Evolutionary conservation across 176 grass and related monocot genomes (phyloP), one percentile per base, ranked within the genome.

Genomic region (Juncus inflexus): DNA sequence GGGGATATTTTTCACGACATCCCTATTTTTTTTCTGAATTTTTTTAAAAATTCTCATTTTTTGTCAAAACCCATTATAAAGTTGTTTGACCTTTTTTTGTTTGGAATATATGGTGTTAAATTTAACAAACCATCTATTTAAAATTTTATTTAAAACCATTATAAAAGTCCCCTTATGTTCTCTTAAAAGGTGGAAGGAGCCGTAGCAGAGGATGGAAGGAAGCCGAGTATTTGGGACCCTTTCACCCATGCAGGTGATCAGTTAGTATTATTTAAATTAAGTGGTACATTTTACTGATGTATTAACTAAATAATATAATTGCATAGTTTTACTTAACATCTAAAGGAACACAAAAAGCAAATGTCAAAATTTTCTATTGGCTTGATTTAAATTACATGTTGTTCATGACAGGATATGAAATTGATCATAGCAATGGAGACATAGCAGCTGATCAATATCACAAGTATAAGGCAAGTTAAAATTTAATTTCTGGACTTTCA

Each of bases 181-280:
- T 28, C 19, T 1, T 28, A 28, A 52, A 70, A 90, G 86, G 42
- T 90, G 43, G 86, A 90, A 81, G 86, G 86, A 37, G 86, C 82
- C 40, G 65, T 63, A 50, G 61, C 78, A 59, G 81, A 90, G 82
- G 82, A 85, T 50, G 86, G 86, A 60, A 90, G 86, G 50, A 90
- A 90, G 15, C 87, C 83, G 38, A 90, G 83, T 55, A 86, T 90
- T 58, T 90, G 87, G 87, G 87, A 90, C 67, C 78, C 76, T 4
- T 90, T 80, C 61, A 69, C 76, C 12, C 87, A 86, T 11, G 47
- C 40, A 55, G 87, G 87, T 90, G 61, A 67, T 69, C 37, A 35
- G 49, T 36, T 35, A 7, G 39, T 57, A 40, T 70, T 11, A 14
- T 58, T 57, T 70, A 11, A 43, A 10, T 19, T 69, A 9, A 47